These are phyloP conservation scores for Termitomyces sp. DNA, from an alignment of 768 basidiomycete species.

Conservation along the genomic window DNA sequence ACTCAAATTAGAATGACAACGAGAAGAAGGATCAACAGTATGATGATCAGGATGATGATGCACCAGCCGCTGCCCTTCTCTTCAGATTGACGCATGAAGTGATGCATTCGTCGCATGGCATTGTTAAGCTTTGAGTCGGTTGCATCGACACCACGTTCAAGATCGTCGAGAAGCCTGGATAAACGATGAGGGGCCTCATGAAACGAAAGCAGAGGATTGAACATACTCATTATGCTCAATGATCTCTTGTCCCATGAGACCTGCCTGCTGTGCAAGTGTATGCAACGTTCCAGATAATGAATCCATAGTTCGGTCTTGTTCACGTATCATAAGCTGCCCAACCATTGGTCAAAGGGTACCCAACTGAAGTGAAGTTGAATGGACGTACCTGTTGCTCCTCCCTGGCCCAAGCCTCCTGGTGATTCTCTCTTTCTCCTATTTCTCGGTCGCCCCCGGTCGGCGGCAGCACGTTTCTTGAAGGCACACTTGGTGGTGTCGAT, in stretches of 20 bases:
- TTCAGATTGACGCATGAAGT: slow-evolving; percentile 83
- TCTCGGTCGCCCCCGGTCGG: slow-evolving; percentile 30
- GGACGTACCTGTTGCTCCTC: slow-evolving; percentile 78
- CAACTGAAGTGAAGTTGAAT: background rate
- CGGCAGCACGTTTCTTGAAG: slow-evolving; percentile 22
- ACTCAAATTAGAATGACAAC: slow-evolving; percentile 72
- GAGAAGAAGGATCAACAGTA: slow-evolving; percentile 71
- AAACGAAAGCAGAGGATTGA: background rate
- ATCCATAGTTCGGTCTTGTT: slow-evolving; percentile 88
- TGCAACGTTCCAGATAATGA: slow-evolving; percentile 82
- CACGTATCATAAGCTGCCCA: slow-evolving; percentile 70
- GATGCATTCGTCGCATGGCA: slow-evolving; percentile 66
- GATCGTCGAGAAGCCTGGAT: slow-evolving; percentile 71
- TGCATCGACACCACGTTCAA: slow-evolving; percentile 66
- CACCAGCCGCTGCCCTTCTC: slow-evolving; percentile 91
- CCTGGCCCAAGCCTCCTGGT: slow-evolving; percentile 74
- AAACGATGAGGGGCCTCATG: background rate
- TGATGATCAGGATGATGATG: slow-evolving; percentile 75
- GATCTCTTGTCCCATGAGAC: slow-evolving; percentile 92
- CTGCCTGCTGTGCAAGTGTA: slow-evolving; percentile 86
- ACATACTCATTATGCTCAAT: slow-evolving; percentile 83
- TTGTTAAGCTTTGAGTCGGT: slow-evolving; percentile 59
- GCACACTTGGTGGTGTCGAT: slow-evolving; percentile 17
- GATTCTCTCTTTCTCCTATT: slow-evolving; percentile 39
- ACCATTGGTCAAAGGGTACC: background rate